Evolutionary conservation across 2,329 filamentous ascomycete genomes (phyloP), one percentile per base, ranked within the genome.

Genomic region (Fusarium clavum): DNA sequence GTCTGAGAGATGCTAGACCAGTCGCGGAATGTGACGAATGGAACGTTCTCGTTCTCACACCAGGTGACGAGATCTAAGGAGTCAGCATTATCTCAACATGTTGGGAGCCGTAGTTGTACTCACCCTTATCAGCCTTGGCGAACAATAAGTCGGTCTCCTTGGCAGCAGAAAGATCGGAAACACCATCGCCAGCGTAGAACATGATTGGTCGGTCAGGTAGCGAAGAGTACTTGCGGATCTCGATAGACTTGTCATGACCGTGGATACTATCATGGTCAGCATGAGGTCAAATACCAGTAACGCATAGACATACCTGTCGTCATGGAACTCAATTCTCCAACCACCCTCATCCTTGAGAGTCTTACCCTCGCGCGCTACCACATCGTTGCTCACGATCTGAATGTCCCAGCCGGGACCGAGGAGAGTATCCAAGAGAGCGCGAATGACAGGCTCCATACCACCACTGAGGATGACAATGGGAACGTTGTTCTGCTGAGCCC

Each of bases 241-340:
- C 93, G 57, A 95, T 85, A 27, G 91, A 94, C 88, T 99, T 99
- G 86, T 99, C 95, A 79, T 99, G 96, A n/a, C 96, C 96, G 76
- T 97, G 97, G 62, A 90, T 87, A 77, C 92, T 93, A 67, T 63
- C 12, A 24, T 30, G 25, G 46, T 73, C 49, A 73, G 58, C 48
- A 53, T 13, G 18, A 14, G 2, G 40, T 18, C 20, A 29, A 22
- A 5, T 46, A 18, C 7, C 6, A 34, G 16, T 9, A 41, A 4
- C 8, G 16, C 12, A 14, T 12, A 14, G 6, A 45, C 81, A 77
- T 77, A 91, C 89, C 89, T 94, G 66, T 95, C 93, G 78, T 99
- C 94, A 77, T 94, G 94, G 82, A 91, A 99, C 62, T 88, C 85
- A 74, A 99, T 95, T 76, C 91, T 85, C 96, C 96, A 99, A 30